These are phyloP conservation scores for Xylaria sp. DNA, from an alignment of 2,329 filamentous ascomycete genomes.

Conservation along the genomic window DNA sequence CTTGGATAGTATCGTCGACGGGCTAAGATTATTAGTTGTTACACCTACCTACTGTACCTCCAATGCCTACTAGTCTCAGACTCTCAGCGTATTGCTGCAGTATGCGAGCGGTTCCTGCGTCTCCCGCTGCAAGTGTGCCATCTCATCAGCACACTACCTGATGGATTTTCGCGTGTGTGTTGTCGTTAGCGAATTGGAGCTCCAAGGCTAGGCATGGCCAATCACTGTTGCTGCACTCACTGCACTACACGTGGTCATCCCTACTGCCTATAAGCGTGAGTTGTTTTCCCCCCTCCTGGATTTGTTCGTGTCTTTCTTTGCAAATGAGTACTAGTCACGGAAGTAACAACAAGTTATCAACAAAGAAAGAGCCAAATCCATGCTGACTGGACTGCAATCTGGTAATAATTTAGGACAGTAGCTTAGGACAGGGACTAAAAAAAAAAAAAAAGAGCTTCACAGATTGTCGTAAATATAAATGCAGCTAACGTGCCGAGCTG, in stretches of 20 bases:
- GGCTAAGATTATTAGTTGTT: too few species aligned
- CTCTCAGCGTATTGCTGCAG: not conserved
- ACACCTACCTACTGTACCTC: too few species aligned
- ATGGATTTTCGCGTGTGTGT: constrained; percentile 10
- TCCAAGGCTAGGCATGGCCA: constrained; percentile 9
- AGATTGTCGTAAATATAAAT: not conserved
- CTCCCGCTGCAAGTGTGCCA: constrained; percentile 12
- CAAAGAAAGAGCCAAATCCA: not conserved
- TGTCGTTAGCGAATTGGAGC: constrained; percentile 3
- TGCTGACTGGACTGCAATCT: constrained; percentile 10
- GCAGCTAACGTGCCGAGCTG: too few species aligned
- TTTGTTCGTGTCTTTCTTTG: not conserved
- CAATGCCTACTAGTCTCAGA: too few species aligned
- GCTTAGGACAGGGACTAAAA: not conserved
- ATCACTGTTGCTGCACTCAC: constrained; percentile 31
- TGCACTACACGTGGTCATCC: constrained; percentile 31
- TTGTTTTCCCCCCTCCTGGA: constrained; percentile 9
- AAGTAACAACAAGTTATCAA: not conserved
- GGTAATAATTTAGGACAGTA: too few species aligned
- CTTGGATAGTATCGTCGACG: too few species aligned
- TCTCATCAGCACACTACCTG: not conserved
- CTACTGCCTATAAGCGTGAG: constrained; percentile 16
- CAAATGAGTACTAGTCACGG: not conserved
- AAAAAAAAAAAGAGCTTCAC: not conserved
- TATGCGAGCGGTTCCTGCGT: constrained; percentile 30